These are phyloP conservation scores for Tubosaeta sp. DNA, from an alignment of 768 basidiomycete species.

Conservation along the genomic window DNA sequence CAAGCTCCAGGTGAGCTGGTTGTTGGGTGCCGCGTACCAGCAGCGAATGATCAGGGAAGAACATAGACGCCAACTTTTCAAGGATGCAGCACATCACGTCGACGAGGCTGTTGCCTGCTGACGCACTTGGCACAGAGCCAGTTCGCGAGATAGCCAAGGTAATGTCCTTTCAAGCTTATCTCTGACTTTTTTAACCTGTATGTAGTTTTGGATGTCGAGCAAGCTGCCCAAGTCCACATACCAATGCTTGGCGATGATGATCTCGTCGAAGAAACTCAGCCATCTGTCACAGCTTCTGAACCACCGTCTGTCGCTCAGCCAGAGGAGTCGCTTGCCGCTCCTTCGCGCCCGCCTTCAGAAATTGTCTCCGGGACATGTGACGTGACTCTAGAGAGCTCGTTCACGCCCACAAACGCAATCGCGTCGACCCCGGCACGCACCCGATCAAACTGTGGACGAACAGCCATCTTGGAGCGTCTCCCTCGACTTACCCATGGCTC, in stretches of 20 bases:
- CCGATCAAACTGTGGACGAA: conserved; percentile 41
- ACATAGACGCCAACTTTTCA: conserved; percentile 91
- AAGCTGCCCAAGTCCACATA: conserved; percentile 84
- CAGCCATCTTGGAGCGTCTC: conserved; percentile 70
- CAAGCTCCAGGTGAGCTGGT: conserved; percentile 66
- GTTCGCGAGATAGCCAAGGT: conserved; percentile 91
- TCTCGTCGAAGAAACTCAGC: conserved; percentile 42
- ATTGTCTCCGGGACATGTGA: conserved; percentile 23
- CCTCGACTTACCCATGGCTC: conserved; percentile 68
- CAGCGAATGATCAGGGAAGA: conserved; percentile 39
- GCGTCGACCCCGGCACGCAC: conserved; percentile 63
- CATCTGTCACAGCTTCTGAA: conserved; percentile 19
- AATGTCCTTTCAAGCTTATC: conserved; percentile 18
- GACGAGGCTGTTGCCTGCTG: conserved; percentile 75
- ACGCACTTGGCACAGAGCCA: conserved; percentile 81
- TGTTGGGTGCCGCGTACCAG: neutral
- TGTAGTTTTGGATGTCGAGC: conserved; percentile 94
- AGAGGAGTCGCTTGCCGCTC: conserved; percentile 7
- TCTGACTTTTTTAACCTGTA: neutral
- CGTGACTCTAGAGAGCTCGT: conserved; percentile 62
- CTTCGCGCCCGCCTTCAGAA: conserved; percentile 10
- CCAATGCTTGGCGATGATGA: conserved; percentile 68
- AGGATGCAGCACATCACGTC: conserved; percentile 83
- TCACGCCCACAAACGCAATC: conserved; percentile 66
- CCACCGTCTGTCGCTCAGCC: conserved; percentile 7